Conservation (phyloP, 768 basidiomycete species). For the Rhodosporidiobolus sp. region DNA sequence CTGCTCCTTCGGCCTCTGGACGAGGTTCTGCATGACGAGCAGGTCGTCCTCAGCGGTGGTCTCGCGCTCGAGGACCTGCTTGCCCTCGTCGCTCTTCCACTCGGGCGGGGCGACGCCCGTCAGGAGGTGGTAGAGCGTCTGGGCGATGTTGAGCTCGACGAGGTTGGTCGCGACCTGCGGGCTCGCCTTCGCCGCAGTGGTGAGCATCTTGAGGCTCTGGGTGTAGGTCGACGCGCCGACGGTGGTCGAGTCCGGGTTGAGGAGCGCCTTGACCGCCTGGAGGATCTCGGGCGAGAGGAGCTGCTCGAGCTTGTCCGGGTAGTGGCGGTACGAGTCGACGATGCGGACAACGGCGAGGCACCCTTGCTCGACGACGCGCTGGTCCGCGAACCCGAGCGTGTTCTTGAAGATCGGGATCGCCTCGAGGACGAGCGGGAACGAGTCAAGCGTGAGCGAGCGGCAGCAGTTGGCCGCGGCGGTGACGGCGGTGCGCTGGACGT, state of each 20-base stretch:
- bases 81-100: slow-evolving; percentile 44
- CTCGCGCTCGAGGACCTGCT: slow-evolving; percentile 32
- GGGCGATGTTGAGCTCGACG: slow-evolving; percentile 86
- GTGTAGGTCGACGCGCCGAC: slow-evolving; percentile 65
- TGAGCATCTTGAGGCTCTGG: slow-evolving; percentile 75
- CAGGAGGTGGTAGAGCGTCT: slow-evolving; percentile 88
- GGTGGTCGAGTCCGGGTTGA: slow-evolving; percentile 40
- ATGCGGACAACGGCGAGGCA: slow-evolving; percentile 91
- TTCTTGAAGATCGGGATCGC: slow-evolving; percentile 84
- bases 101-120: slow-evolving; percentile 85
- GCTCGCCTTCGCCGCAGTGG: slow-evolving; percentile 81
- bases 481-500: slow-evolving; percentile 91
- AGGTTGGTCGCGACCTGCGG: slow-evolving; percentile 80
- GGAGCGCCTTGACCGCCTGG: slow-evolving; percentile 34
- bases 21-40: slow-evolving; percentile 96
- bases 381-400: slow-evolving; percentile 85
- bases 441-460: slow-evolving; percentile 81
- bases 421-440: slow-evolving; percentile 80
- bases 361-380: slow-evolving; percentile 94
- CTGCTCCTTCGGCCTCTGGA: slow-evolving; percentile 94
- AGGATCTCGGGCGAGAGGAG: slow-evolving; percentile 67
- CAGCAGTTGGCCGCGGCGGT: slow-evolving; percentile 97
- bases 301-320: slow-evolving; percentile 78
- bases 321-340: slow-evolving; percentile 84
- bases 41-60: slow-evolving; percentile 71